phyloP scores from a whole-genome alignment of 2,329 filamentous ascomycete genomes.

The Aspergillus sp. region DNA sequence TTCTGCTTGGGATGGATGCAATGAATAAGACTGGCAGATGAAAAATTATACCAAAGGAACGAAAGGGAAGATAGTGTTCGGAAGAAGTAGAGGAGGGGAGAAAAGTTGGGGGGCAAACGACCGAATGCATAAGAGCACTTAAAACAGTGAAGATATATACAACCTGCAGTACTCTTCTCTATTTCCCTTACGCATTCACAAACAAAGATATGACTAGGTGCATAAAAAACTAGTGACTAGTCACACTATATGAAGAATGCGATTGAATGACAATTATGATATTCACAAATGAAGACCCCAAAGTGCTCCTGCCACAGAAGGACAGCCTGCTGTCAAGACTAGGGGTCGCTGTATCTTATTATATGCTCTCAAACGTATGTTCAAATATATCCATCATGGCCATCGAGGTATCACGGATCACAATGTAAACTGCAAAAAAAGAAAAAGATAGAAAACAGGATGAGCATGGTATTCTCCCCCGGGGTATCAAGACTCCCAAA shows the following conservation, averaged over 20 bases:
- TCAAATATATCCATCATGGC: constrained; percentile 2
- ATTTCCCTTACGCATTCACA: neutral
- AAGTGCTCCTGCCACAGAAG: neutral
- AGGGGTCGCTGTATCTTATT: neutral
- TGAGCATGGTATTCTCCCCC: constrained; percentile 9
- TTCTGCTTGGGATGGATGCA: no score
- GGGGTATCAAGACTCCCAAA: constrained; percentile 22
- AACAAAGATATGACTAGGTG: neutral
- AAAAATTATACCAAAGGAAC: neutral
- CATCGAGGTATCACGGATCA: neutral
- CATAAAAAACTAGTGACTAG: neutral
- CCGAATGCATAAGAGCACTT: neutral
- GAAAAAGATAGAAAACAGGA: neutral
- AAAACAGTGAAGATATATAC: neutral
- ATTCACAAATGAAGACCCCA: neutral
- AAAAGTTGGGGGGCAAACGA: neutral
- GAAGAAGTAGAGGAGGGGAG: neutral
- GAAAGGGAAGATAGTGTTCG: neutral
- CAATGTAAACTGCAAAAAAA: neutral
- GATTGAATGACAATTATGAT: neutral
- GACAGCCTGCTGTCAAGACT: neutral
- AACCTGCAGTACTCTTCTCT: neutral
- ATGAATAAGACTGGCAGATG: neutral
- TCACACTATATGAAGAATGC: neutral
- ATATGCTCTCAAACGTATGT: constrained; percentile 4